Evolutionary conservation across 2,329 filamentous ascomycete species (phyloP), one percentile per base, ranked within the genome.

Genomic region (Sphaerostilbella broomeana): DNA sequence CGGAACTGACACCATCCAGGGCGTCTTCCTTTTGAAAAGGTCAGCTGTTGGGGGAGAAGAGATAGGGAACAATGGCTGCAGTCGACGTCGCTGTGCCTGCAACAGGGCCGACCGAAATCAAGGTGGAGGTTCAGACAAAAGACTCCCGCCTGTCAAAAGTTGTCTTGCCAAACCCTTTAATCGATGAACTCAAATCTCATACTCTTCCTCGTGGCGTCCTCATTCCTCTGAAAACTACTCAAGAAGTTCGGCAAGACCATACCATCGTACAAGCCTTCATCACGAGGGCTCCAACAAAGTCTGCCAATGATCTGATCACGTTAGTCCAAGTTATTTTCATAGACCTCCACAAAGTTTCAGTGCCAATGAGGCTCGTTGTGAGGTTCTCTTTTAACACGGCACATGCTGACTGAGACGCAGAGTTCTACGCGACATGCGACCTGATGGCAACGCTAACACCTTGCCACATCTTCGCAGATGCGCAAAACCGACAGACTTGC

Each of bases 401-500:
- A 28, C 34, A 36, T 12, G 10, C 16, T 27, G 6, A 7, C 16
- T 10, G 16, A 12, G 18, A 40, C 22, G 21, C 48, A 79, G 77
- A 47, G 69, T 75, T 44, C 62, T 80, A 51, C 71, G 74, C 52
- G 63, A 66, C 38, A 60, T 78, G 55, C 64, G 76, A 45, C 73
- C 74, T 52, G 73, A 77, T 53, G 75, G 75, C 57, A 71, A 72
- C 54, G 73, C 72, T 70, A 75, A 79, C 61, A 75, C 73, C 68
- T 67, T 82, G 51, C 73, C 77, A 63, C 79, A 90, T 63, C 70
- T 90, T 40, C 82, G 84, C 47, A 76, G 84, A 58, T 86, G 86
- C 58, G 83, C 81, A 43, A 87, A 88, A 60, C 75, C 75, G 32
- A 67, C 69, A 38, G 81, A 83, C 53, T 68, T 89, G 7, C 82